Evolutionary conservation across 2,329 filamentous ascomycete genomes (phyloP).

Genomic region (Orbilia javanica): DNA sequence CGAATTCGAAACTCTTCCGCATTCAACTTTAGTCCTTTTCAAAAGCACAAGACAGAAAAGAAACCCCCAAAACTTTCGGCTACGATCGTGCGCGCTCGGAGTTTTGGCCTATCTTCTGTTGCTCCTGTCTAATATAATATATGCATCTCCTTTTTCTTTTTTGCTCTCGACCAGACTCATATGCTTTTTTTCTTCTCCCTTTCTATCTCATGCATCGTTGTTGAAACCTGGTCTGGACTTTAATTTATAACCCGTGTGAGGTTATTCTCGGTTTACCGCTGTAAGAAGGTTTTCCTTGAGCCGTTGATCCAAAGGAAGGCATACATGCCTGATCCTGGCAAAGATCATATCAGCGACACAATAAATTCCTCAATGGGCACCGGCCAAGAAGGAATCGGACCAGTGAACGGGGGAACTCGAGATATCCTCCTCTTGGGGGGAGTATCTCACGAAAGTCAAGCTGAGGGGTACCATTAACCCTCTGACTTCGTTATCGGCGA

Average conservation of each 20-base stretch:
- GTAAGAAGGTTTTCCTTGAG: slow-evolving; percentile 42
- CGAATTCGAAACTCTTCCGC: slow-evolving; percentile 10
- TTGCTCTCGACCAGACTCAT: slow-evolving; percentile 21
- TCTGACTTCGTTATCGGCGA: slow-evolving; percentile 21
- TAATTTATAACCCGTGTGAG: slow-evolving; percentile 58
- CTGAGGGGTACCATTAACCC: background rate
- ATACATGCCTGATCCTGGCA: slow-evolving; percentile 50
- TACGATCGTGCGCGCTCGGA: slow-evolving; percentile 39
- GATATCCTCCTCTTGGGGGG: slow-evolving; percentile 9
- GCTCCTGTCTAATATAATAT: slow-evolving; percentile 32
- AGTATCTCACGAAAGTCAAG: slow-evolving; percentile 19
- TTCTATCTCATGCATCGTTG: slow-evolving; percentile 35
- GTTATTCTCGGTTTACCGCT: slow-evolving; percentile 57
- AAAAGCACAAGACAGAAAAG: slow-evolving; percentile 11
- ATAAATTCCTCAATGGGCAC: slow-evolving; percentile 51
- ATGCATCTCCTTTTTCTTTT: slow-evolving; percentile 25
- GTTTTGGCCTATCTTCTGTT: slow-evolving; percentile 24
- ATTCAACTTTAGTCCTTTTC: background rate
- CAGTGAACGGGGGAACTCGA: slow-evolving; percentile 28
- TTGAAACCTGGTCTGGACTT: slow-evolving; percentile 58
- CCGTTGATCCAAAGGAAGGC: slow-evolving; percentile 21
- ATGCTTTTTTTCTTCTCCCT: background rate
- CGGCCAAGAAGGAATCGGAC: slow-evolving; percentile 18
- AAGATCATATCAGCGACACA: slow-evolving; percentile 35
- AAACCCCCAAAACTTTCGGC: slow-evolving; percentile 14